phyloP scores from a whole-genome alignment of 495 filamentous ascomycete species.

The Daldinia vernicosa region DNA sequence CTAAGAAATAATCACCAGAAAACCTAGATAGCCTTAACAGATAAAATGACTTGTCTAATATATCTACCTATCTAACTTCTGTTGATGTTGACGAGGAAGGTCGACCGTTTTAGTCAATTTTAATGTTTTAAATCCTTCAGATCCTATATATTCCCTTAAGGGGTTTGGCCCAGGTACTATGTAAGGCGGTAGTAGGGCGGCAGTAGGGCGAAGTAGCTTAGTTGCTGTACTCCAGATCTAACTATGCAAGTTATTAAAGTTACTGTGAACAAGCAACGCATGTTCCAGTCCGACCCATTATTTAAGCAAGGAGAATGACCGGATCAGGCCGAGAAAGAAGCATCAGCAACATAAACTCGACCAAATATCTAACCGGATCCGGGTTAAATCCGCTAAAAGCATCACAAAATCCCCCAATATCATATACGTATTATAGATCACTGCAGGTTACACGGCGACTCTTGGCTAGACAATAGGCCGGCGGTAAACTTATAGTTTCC shows the following conservation, averaged over 20 bases:
- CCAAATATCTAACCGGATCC: not conserved
- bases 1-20: not conserved
- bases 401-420: not conserved
- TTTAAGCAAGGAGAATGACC: not conserved
- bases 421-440: conserved; percentile 2
- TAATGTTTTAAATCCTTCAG: conserved; percentile 19
- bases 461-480: conserved; percentile 28
- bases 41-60: not conserved
- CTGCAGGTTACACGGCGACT: not conserved
- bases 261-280: not conserved
- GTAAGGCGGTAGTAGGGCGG: too few species aligned
- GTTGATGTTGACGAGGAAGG: conserved; percentile 10
- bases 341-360: not conserved
- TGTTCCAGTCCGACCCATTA: not conserved
- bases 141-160: conserved; percentile 14
- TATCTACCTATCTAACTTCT: not conserved
- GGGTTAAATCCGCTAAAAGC: not conserved
- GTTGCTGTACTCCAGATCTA: not conserved
- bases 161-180: not conserved
- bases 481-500: conserved; percentile 13
- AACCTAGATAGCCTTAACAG: not conserved
- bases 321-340: not conserved
- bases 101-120: conserved; percentile 6
- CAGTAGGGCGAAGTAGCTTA: not conserved
- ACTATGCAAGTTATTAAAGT: not conserved